These are phyloP conservation scores for Amylostereum areolatum DNA, from an alignment of 1,284 basidiomycete species.

Conservation along the genomic window DNA sequence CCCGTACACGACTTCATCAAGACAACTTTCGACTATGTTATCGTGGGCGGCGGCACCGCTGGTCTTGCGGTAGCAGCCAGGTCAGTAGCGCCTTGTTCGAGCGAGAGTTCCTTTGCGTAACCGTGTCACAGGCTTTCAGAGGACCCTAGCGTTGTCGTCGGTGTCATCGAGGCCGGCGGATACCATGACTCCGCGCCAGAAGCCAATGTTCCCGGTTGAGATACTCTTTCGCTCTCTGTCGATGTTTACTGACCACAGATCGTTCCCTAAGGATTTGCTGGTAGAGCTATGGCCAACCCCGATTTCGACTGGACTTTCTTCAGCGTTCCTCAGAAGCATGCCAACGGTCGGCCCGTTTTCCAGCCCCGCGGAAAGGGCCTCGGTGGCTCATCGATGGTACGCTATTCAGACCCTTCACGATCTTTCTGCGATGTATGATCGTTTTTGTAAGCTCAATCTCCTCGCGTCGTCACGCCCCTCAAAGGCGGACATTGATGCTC, in stretches of 20 bases:
- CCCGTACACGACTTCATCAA: too few relatives aligned
- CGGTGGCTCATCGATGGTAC: conserved; percentile 13
- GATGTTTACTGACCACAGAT: too few relatives aligned
- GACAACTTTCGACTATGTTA: conserved; percentile 1
- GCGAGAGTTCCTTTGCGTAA: background rate
- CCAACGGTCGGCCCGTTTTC: conserved; percentile 6
- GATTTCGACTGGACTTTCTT: conserved; percentile 13
- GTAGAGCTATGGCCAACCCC: conserved; percentile 8
- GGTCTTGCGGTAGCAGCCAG: conserved; percentile 1
- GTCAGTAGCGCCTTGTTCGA: background rate
- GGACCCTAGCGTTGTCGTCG: background rate
- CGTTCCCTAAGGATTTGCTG: background rate
- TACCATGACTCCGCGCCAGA: background rate
- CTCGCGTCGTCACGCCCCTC: background rate
- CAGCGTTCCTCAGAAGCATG: conserved; percentile 11
- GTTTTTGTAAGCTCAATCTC: conserved; percentile 1
- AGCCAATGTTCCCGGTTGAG: conserved; percentile 1
- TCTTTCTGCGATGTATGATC: conserved; percentile 20
- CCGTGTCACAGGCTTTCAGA: background rate
- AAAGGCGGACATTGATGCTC: conserved; percentile 14
- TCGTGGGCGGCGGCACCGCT: conserved; percentile 4
- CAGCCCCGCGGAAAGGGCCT: conserved; percentile 16
- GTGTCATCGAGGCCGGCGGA: conserved; percentile 1
- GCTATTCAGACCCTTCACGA: conserved; percentile 14
- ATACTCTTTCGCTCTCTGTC: background rate